Percentiles rank a stretch among this genome's conserved stretches.
phyloP scores from a whole-genome alignment of 2,329 filamentous ascomycete species.

The Exophiala lecanii-corni region DNA sequence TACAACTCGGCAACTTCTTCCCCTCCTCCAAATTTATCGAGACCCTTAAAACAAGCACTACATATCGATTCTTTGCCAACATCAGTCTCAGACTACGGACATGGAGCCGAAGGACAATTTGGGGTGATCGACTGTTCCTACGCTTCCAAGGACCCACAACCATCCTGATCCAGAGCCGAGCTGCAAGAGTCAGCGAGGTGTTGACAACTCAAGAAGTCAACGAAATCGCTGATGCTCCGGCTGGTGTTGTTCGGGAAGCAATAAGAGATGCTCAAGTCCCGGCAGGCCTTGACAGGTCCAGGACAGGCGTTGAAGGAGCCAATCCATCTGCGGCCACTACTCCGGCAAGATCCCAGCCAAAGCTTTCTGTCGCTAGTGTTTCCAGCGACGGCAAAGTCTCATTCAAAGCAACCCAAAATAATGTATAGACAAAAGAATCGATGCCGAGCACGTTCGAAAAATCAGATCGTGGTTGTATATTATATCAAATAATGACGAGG shows the following conservation, averaged over 20 bases:
- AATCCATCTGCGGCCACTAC: conserved; percentile 26
- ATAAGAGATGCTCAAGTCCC: conserved; percentile 32
- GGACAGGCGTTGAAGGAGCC: conserved; percentile 12
- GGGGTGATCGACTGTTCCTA: conserved; percentile 89
- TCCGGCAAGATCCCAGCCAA: conserved; percentile 29
- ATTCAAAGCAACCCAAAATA: conserved; percentile 42
- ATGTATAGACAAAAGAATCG: conserved; percentile 41
- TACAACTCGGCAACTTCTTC: conserved; percentile 59
- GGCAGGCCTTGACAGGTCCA: conserved; percentile 7
- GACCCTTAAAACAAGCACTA: conserved; percentile 64
- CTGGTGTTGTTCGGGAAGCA: conserved; percentile 63
- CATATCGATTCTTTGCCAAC: conserved; percentile 67
- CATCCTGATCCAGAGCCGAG: conserved; percentile 83
- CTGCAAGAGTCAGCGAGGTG: conserved; percentile 69
- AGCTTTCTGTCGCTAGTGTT: conserved; percentile 49
- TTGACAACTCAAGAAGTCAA: conserved; percentile 76
- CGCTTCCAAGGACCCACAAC: conserved; percentile 84
- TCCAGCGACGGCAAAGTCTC: conserved; percentile 61
- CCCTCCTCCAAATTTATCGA: conserved; percentile 69
- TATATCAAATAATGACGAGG: no score
- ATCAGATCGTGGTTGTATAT: no score
- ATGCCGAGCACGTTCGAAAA: no score
- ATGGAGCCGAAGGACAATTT: conserved; percentile 74
- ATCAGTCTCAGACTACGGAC: conserved; percentile 67
- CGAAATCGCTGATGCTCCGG: conserved; percentile 78